phyloP scores from a whole-genome alignment of 192 early-diverging fungal genomes.

The Coemansia sp. region DNA sequence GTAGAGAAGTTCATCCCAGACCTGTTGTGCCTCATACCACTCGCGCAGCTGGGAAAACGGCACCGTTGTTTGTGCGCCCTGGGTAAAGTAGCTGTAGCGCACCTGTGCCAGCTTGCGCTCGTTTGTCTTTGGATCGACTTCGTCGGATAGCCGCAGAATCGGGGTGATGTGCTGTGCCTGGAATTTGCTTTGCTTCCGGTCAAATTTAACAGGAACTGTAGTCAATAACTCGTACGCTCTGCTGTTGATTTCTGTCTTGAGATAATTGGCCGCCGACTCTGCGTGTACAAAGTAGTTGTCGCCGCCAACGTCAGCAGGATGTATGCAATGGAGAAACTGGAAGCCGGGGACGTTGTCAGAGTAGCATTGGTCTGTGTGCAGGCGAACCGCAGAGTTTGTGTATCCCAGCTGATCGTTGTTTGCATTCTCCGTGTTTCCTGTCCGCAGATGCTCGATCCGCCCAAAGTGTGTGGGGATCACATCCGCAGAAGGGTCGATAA shows the following conservation, averaged over 20 bases:
- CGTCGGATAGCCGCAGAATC: slow-evolving; percentile 40
- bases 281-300: slow-evolving; percentile 57
- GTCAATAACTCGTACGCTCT: slow-evolving; percentile 55
- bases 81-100: slow-evolving; percentile 56
- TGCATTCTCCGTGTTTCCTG: slow-evolving; percentile 48
- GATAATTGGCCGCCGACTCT: slow-evolving; percentile 53
- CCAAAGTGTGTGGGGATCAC: slow-evolving; percentile 55
- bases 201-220: slow-evolving; percentile 50
- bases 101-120: slow-evolving; percentile 42
- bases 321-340: slow-evolving; percentile 57
- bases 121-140: slow-evolving; percentile 15
- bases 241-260: slow-evolving; percentile 48
- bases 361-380: slow-evolving; percentile 54
- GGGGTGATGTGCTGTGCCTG: slow-evolving; percentile 39
- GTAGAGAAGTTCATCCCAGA: slow-evolving; percentile 51
- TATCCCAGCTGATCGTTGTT: slow-evolving; percentile 58
- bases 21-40: slow-evolving; percentile 52
- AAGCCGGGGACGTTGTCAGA: slow-evolving; percentile 44
- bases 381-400: slow-evolving; percentile 49
- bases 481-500: slow-evolving; percentile 45
- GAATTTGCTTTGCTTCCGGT: slow-evolving; percentile 54
- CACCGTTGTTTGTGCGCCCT: slow-evolving; percentile 42
- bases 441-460: slow-evolving; percentile 55
- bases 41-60: slow-evolving; percentile 50
- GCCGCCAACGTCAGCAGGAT: slow-evolving; percentile 49